A percentile compares a stretch with the other conserved stretches of the same genome.
Conservation (phyloP, 371 early-diverging fungal species). For the Neoconidiobolus thromboides region DNA sequence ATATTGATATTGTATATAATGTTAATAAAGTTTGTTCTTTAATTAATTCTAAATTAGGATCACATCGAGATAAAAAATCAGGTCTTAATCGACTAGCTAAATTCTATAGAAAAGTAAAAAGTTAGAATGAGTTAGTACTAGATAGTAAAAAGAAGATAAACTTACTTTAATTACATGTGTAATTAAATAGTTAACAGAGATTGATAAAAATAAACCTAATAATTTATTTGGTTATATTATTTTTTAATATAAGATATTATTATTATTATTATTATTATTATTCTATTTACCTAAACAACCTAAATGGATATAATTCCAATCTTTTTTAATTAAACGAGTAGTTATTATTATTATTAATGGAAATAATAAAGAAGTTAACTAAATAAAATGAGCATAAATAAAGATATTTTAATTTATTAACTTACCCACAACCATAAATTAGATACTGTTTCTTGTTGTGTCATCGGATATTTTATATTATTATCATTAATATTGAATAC, state of each 20-base stretch:
- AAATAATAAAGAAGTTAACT: conserved; percentile 1
- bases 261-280: not conserved
- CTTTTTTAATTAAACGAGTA: conserved; percentile 32
- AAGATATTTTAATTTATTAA: not conserved
- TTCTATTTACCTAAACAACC: not conserved
- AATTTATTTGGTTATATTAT: too few relatives aligned
- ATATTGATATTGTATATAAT: conserved; percentile 34
- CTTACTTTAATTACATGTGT: conserved; percentile 3
- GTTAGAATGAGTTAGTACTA: not conserved
- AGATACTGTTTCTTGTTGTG: conserved; percentile 36
- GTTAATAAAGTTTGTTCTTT: conserved; percentile 18
- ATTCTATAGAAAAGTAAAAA: not conserved
- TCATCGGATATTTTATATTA: conserved; percentile 38
- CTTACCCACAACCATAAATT: conserved; percentile 28
- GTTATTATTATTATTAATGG: conserved; percentile 29
- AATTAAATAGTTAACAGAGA: not conserved
- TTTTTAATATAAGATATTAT: not conserved
- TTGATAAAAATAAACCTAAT: conserved; percentile 3
- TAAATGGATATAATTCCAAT: conserved; percentile 15
- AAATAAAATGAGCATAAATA: not conserved
- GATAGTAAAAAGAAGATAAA: not conserved
- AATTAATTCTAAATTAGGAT: conserved; percentile 19
- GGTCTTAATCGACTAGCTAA: conserved; percentile 64
- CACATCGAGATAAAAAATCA: conserved; percentile 76
- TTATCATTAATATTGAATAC: conserved; percentile 43